Conservation (phyloP, 108 stramenopile genomes). For the Cyclotella choctawhatcheeana region DNA sequence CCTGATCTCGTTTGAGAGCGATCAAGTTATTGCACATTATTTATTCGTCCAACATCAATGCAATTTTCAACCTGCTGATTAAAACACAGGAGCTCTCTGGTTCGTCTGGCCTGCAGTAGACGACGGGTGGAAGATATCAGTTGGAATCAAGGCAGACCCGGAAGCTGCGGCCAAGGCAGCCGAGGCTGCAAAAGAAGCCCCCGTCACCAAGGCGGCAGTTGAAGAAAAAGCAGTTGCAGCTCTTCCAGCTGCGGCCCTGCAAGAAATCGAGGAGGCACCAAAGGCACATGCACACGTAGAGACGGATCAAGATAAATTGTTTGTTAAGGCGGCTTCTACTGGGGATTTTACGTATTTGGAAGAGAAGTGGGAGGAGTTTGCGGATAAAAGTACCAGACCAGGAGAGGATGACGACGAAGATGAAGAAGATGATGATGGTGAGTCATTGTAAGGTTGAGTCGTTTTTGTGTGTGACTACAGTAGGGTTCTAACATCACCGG, state of each 20-base stretch:
- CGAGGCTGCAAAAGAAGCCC: constrained; percentile 7
- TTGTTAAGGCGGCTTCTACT: constrained; percentile 33
- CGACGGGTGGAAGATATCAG: constrained; percentile 51
- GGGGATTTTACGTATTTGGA: constrained; percentile 54
- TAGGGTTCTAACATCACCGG: too few relatives aligned
- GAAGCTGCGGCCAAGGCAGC: constrained; percentile 45
- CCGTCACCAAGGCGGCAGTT: neutral
- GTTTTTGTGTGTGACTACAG: neutral
- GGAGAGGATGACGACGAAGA: constrained; percentile 56
- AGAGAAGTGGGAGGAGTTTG: constrained; percentile 50
- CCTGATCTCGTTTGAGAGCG: neutral
- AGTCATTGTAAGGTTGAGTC: neutral
- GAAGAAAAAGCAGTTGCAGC: constrained; percentile 7
- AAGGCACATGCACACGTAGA: constrained; percentile 33
- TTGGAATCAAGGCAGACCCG: constrained; percentile 53
- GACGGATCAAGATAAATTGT: constrained; percentile 45
- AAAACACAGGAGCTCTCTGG: constrained; percentile 39
- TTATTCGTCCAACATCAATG: neutral
- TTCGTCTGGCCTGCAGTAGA: constrained; percentile 65
- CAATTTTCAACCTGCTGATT: too few relatives aligned
- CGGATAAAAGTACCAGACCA: constrained; percentile 39
- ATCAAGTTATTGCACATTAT: too few relatives aligned
- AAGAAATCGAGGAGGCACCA: constrained; percentile 37
- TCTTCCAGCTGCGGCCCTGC: constrained; percentile 17
- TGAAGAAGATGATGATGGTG: constrained; percentile 5